Base-by-base conservation (phyloP, 2,329 filamentous ascomycete species). In the Ophiobolus disseminans region DNA sequence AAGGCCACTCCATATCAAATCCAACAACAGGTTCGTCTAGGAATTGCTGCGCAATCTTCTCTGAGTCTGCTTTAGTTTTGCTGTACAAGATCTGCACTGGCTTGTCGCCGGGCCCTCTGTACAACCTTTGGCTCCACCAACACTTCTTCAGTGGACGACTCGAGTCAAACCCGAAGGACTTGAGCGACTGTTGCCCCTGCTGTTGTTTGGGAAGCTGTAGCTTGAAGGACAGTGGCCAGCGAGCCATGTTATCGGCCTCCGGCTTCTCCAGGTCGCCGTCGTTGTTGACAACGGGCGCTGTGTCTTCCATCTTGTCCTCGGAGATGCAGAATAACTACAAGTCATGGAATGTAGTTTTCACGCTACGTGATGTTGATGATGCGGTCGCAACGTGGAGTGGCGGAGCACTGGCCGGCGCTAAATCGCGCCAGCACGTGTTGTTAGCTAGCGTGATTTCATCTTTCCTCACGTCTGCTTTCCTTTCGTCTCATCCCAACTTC, bases 1-100 rank as follows among this genome's bases (percentile, higher is more conserved):
- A 60, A 42, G 84, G 80, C 92, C 93, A 97, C 75, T 97, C 93
- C 53, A 97, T 80, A 64, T 97, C 92, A 53, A 97, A 91, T 0
- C 92, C 92, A n/a, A 97, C 69, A 2, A 95, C 73, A 30, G 83
- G 78, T 63, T 94, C 85, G 20, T 81, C 58, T 30, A 86, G 66
- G 59, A 97, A 96, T 48, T 87, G 80, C 48, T 82, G 72, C 14
- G 83, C 76, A 6, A 89, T 81, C 5, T 77, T 73, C 68, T 97
- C 90, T 14, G 88, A 87, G 2, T 82, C 83, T 26, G 84, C 76
- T 35, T 80, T 82, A 47, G 78, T 87, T 39, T 77, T 85, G 76
- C 91, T 96, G 71, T 96, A 96, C 66, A 93, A 85, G 1, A 95
- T 84, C 47, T 80, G 82, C 36, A 90, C 83, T 40, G 79, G 81